phyloP scores from a whole-genome alignment of 2,329 filamentous ascomycete species.

The Onygena corvina region DNA sequence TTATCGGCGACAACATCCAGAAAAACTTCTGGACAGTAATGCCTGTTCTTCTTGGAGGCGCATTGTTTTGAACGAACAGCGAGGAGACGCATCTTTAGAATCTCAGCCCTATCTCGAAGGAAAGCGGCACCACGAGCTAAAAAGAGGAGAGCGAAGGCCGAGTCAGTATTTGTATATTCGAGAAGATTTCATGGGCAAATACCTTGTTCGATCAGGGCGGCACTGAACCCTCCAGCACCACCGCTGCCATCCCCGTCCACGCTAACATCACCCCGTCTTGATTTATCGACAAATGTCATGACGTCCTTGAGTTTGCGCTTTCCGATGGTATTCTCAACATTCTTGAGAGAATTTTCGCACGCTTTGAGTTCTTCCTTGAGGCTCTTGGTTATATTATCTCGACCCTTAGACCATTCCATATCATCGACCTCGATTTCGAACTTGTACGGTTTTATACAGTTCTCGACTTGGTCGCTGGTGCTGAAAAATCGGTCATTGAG shows the following conservation, averaged over 20 bases:
- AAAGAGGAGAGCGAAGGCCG: background rate
- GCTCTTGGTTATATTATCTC: conserved; percentile 67
- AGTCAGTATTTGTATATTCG: background rate
- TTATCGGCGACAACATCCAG: conserved; percentile 95
- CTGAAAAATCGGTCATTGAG: conserved; percentile 91
- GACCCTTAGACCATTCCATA: conserved; percentile 71
- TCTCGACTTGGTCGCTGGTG: conserved; percentile 94
- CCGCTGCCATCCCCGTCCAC: conserved; percentile 72
- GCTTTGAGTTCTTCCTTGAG: conserved; percentile 80
- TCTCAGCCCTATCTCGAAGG: conserved; percentile 77
- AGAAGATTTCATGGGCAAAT: conserved; percentile 21
- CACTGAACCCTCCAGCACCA: conserved; percentile 87
- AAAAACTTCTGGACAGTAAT: conserved; percentile 93
- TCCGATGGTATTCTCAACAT: conserved; percentile 65
- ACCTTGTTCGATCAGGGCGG: conserved; percentile 74
- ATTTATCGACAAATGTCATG: conserved; percentile 79
- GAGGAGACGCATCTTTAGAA: conserved; percentile 77
- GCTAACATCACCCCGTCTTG: conserved; percentile 70
- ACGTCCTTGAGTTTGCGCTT: conserved; percentile 80
- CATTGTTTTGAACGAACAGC: conserved; percentile 90
- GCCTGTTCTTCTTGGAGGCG: conserved; percentile 72
- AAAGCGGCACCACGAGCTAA: conserved; percentile 68
- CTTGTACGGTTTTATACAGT: conserved; percentile 98
- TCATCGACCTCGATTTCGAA: conserved; percentile 94
- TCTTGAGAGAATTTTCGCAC: conserved; percentile 65